Percentiles rank a stretch among this genome's conserved stretches.
Evolutionary conservation across 148 eudicot species (phyloP).

Genomic region (Cornus controversa): DNA sequence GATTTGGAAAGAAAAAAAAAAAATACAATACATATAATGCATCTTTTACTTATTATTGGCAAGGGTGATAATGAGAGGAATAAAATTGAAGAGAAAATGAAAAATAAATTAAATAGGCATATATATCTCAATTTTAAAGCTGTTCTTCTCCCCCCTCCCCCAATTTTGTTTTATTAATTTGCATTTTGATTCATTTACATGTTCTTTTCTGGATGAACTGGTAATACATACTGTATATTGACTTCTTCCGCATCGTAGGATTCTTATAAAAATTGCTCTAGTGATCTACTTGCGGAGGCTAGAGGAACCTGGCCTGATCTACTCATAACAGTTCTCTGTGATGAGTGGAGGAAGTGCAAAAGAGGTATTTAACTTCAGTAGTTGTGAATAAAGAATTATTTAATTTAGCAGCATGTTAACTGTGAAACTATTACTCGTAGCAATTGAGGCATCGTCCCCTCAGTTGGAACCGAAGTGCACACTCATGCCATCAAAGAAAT

Average conservation of each 20-base stretch:
- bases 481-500: slow-evolving; percentile 46
- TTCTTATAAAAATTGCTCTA: slow-evolving; percentile 49
- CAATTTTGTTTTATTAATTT: too few relatives aligned
- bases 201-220: too few relatives aligned
- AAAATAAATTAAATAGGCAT: too few relatives aligned
- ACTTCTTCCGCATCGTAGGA: slow-evolving; percentile 32
- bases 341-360: slow-evolving; percentile 97
- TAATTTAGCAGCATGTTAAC: not conserved
- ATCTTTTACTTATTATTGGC: too few relatives aligned
- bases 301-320: slow-evolving; percentile 83
- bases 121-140: too few relatives aligned
- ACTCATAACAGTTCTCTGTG: slow-evolving; percentile 63
- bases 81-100: too few relatives aligned
- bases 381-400: not conserved
- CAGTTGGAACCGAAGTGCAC: slow-evolving; percentile 67
- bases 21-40: too few relatives aligned
- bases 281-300: slow-evolving; percentile 52
- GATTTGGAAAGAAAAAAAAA: too few relatives aligned
- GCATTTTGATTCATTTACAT: too few relatives aligned
- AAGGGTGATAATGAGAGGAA: too few relatives aligned
- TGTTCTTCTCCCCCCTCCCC: too few relatives aligned
- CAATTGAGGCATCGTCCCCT: slow-evolving; percentile 87
- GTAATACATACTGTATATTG: too few relatives aligned
- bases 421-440: slow-evolving; percentile 35
- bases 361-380: slow-evolving; percentile 50